Evolutionary conservation across 352 stramenopile genomes (phyloP).

Genomic region (Phytopythium mirpurense): DNA sequence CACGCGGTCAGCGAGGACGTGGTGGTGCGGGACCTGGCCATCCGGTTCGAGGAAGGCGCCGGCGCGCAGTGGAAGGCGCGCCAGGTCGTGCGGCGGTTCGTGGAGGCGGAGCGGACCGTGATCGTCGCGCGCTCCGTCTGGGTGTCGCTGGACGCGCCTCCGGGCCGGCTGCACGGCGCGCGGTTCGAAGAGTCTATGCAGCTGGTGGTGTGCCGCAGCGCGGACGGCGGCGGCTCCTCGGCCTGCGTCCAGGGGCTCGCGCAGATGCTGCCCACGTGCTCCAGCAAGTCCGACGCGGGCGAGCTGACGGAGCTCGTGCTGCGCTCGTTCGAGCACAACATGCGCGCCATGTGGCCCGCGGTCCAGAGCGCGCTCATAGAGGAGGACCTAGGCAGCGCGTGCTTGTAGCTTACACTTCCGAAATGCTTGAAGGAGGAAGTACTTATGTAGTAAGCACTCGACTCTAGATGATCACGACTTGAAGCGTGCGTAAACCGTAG

Average conservation of each 20-base stretch:
- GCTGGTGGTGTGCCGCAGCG: neutral
- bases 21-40: neutral
- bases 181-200: neutral
- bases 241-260: neutral
- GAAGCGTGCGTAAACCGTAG: no score
- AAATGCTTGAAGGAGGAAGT: no score
- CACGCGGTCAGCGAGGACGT: neutral
- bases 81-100: slow-evolving; percentile 1
- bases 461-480: no score
- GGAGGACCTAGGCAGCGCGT: no score
- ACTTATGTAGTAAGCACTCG: no score
- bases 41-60: neutral
- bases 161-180: neutral
- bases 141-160: neutral
- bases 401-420: no score
- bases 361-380: slow-evolving; percentile 4
- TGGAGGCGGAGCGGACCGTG: neutral
- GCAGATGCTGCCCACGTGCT: neutral
- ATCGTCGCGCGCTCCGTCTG: slow-evolving; percentile 2
- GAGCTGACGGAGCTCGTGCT: slow-evolving; percentile 4
- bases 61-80: neutral
- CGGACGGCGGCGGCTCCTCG: neutral
- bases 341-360: slow-evolving; percentile 4
- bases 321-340: neutral
- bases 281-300: neutral